A percentile compares a stretch with the other conserved stretches of the same genome.
Evolutionary conservation across 441 rosid genomes (phyloP).

Genomic region (Croton laevigatus): DNA sequence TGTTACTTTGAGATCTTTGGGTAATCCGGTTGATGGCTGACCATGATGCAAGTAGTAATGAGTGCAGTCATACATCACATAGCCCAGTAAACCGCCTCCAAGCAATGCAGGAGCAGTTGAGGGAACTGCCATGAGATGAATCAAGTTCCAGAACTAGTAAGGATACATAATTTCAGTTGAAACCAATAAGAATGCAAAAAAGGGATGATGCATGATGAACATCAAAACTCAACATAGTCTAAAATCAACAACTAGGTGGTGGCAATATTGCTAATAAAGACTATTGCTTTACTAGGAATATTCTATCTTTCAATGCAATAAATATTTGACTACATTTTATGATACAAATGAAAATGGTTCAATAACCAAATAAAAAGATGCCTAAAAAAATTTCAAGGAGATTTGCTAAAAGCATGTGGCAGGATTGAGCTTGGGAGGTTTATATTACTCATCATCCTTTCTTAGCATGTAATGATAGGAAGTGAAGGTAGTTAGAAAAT

Average conservation of each 20-base stretch:
- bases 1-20: conserved; percentile 81
- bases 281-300: not conserved
- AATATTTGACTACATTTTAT: not conserved
- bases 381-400: not conserved
- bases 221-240: no score
- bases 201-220: not conserved
- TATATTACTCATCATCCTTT: not conserved
- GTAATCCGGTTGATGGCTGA: conserved; percentile 55
- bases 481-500: not conserved
- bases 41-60: conserved; percentile 97
- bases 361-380: not conserved
- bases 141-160: conserved; percentile 74
- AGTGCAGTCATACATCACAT: conserved; percentile 86
- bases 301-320: not conserved
- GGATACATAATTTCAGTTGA: not conserved
- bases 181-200: not conserved
- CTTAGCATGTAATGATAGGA: not conserved
- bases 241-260: no score
- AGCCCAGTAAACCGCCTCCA: conserved; percentile 91
- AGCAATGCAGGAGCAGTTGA: conserved; percentile 76
- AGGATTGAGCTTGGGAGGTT: not conserved
- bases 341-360: not conserved
- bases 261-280: no score
- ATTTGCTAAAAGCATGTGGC: not conserved
- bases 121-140: conserved; percentile 58